Evolutionary conservation across 2,329 filamentous ascomycete genomes (phyloP).

Genomic region (Fusarium begoniae): DNA sequence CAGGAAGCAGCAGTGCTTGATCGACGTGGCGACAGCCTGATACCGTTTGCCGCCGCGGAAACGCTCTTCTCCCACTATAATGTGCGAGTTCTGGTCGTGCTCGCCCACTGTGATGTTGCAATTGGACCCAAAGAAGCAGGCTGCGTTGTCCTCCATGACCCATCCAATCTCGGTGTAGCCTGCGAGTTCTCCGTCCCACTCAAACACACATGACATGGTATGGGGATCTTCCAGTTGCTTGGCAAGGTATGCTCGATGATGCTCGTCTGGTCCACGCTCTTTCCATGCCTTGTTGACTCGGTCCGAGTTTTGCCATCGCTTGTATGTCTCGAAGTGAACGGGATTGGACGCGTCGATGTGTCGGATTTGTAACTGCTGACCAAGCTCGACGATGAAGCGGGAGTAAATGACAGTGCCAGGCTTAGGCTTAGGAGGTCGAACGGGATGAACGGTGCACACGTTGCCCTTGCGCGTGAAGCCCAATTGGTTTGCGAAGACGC

Average conservation of each 20-base stretch:
- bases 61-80: constrained; percentile 41
- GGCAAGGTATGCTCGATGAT: constrained; percentile 40
- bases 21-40: constrained; percentile 40
- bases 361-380: constrained; percentile 33
- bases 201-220: constrained; percentile 43
- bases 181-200: constrained; percentile 42
- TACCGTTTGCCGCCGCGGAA: constrained; percentile 42
- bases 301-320: constrained; percentile 43
- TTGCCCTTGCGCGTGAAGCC: constrained; percentile 42
- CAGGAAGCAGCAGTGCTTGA: constrained; percentile 43
- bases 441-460: constrained; percentile 42
- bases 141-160: constrained; percentile 43
- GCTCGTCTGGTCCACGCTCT: constrained; percentile 42
- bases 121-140: constrained; percentile 40
- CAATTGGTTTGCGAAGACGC: constrained; percentile 38
- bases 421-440: constrained; percentile 39
- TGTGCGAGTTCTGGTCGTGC: constrained; percentile 43
- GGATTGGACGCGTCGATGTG: constrained; percentile 42
- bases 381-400: constrained; percentile 41
- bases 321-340: constrained; percentile 38
- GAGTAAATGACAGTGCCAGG: constrained; percentile 38
- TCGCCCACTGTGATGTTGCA: constrained; percentile 43
- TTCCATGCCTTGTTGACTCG: constrained; percentile 42
- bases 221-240: constrained; percentile 39
- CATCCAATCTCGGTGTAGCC: constrained; percentile 43